Evolutionary conservation across 768 basidiomycete species (phyloP), one percentile per base, ranked within the genome.

Genomic region (Leucocoprinus birnbaumii): DNA sequence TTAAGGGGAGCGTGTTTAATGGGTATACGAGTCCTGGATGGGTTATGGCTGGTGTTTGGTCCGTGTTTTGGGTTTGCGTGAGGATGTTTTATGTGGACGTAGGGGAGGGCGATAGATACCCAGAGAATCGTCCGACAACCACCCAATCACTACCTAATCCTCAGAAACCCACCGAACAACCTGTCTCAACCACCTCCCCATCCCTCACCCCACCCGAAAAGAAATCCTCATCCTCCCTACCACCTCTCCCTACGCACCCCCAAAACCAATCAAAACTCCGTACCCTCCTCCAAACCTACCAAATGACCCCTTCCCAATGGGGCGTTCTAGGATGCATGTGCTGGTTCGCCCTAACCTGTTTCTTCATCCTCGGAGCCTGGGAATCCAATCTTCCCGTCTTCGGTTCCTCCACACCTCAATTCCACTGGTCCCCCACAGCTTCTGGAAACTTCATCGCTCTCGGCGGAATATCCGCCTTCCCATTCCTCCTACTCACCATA

Each of bases 361-460:
- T 86, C 73, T 85, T 87, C 68, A 74, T 86, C 63, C 80, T 87
- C 53, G 84, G 83, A 9, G 78, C 80, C 14, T 86, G 83, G 84
- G 85, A 88, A 66, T 71, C 81, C 48, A 85, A 85, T 66, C 78
- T 87, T 51, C 85, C 84, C 38, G 76, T 86, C 54, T 86, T 80
- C 62, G 77, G 80, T 18, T 74, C 78, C 48, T 62, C 60, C 22
- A 65, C 61, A 11, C 78, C 54, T 38, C 38, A 48, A 55, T 55
- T 86, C 63, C 66, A 75, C 61, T 86, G 80, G 74, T 76, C 79
- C 14, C 85, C 84, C 1, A 85, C 79, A 59, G 73, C 75, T 18
- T 80, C 85, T 2, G 87, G 84, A 3, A 86, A 86, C 67, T 82
- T 86, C 68, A 84, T 86, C 65, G 85, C 83, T 25, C 76, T 87